Conservation (phyloP, 768 basidiomycete species). For the Collybia sordida region DNA sequence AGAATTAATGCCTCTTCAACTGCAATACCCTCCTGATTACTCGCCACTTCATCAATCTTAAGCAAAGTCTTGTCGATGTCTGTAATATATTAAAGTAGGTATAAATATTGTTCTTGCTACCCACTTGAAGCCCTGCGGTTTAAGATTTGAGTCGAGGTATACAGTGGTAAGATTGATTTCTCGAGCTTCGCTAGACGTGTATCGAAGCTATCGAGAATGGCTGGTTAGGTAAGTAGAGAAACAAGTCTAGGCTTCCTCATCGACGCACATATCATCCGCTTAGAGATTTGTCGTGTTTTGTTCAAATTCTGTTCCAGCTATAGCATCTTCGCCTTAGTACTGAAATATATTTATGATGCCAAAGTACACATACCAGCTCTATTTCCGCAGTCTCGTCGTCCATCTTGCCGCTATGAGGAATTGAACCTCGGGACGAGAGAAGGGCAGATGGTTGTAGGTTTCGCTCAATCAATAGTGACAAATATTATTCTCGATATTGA, state of each 20-base stretch:
- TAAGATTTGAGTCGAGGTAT: constrained; percentile 72
- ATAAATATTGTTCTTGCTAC: constrained; percentile 22
- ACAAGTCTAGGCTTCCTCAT: not conserved
- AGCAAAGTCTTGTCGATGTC: constrained; percentile 79
- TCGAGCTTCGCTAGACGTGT: constrained; percentile 79
- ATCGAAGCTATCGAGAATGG: constrained; percentile 83
- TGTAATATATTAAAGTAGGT: constrained; percentile 22
- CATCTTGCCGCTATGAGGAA: constrained; percentile 26
- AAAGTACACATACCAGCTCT: constrained; percentile 49
- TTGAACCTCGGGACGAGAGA: too few species aligned
- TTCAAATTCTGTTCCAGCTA: constrained; percentile 87
- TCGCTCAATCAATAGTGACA: too few species aligned
- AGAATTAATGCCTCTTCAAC: constrained; percentile 79
- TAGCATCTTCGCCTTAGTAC: not conserved
- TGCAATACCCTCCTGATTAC: constrained; percentile 71
- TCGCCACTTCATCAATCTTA: constrained; percentile 79
- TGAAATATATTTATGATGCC: not conserved
- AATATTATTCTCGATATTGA: too few species aligned
- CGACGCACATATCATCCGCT: constrained; percentile 78
- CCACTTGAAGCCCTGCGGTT: constrained; percentile 71
- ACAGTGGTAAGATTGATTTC: constrained; percentile 83
- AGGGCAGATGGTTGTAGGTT: too few species aligned
- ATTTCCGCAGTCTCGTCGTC: constrained; percentile 75
- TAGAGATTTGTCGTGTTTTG: constrained; percentile 83
- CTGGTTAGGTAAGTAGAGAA: constrained; percentile 43